A percentile compares a stretch with the other conserved stretches of the same genome.
Conservation (phyloP, 2,329 filamentous ascomycete genomes). For the Botrytis elliptica region DNA sequence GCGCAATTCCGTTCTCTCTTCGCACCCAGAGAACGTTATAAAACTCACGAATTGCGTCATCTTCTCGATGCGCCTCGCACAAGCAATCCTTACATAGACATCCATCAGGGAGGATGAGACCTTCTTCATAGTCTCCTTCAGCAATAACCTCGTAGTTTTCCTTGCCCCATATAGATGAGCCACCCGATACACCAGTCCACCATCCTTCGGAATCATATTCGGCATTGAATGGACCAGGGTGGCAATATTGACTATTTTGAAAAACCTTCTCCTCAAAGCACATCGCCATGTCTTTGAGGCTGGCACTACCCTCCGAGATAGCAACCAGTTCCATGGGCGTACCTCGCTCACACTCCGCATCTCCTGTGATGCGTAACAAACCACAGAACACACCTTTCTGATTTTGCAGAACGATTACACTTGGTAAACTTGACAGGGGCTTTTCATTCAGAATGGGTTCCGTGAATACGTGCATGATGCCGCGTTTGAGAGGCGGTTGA, state of each 20-base stretch:
- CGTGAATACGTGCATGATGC: not conserved
- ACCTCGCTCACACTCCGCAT: not conserved
- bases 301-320: not conserved
- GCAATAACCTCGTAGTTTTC: not conserved
- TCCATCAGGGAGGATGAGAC: not conserved
- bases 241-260: not conserved
- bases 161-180: no score
- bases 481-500: not conserved
- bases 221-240: not conserved
- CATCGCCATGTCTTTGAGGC: not conserved
- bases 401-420: not conserved
- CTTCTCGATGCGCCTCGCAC: no score
- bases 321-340: not conserved
- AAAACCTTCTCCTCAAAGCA: not conserved
- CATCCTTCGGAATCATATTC: not conserved
- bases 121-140: not conserved
- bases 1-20: not conserved
- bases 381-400: not conserved
- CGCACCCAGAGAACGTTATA: not conserved
- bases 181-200: not conserved
- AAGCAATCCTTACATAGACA: no score
- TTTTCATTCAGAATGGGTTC: not conserved
- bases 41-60: not conserved
- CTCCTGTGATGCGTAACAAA: fast-evolving
- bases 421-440: not conserved